Percentiles rank a stretch among this genome's conserved stretches.
These are phyloP conservation scores for Termitomyces sp. DNA, from an alignment of 768 basidiomycete genomes.

Conservation along the genomic window DNA sequence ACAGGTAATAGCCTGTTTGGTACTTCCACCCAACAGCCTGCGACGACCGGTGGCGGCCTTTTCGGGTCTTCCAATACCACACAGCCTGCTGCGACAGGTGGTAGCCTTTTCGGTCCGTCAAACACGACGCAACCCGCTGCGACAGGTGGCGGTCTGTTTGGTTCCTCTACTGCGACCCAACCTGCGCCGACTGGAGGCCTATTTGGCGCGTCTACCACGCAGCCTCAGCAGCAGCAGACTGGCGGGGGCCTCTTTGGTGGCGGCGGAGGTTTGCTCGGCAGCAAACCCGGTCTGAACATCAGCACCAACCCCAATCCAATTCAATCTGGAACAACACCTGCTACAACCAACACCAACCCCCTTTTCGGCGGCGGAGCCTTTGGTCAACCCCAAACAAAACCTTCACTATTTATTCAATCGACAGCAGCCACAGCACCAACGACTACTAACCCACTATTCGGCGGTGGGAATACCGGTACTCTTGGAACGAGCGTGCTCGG, in stretches of 20 bases:
- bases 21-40: slow-evolving; percentile 11
- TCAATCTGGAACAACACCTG: slow-evolving; percentile 14
- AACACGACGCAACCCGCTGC: slow-evolving; percentile 2
- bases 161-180: slow-evolving; percentile 15
- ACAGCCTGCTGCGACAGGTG: slow-evolving; percentile 16
- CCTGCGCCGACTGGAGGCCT: slow-evolving; percentile 18
- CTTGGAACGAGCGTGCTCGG: slow-evolving; percentile 27
- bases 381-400: slow-evolving; percentile 20
- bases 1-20: slow-evolving; percentile 20
- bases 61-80: slow-evolving; percentile 23
- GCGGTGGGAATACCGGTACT: slow-evolving; percentile 19
- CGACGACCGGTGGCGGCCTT: slow-evolving; percentile 16
- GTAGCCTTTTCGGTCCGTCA: slow-evolving; percentile 25
- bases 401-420: slow-evolving; percentile 20
- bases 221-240: slow-evolving; percentile 6
- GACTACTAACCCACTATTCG: slow-evolving; percentile 16
- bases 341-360: slow-evolving; percentile 16
- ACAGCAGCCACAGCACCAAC: slow-evolving; percentile 3
- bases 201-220: slow-evolving; percentile 20
- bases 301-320: slow-evolving; percentile 18
- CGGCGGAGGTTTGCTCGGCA: slow-evolving; percentile 1
- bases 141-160: slow-evolving; percentile 24
- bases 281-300: slow-evolving; percentile 15
- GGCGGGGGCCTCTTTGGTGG: background rate
- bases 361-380: slow-evolving; percentile 18